A percentile compares a stretch with the other conserved stretches of the same genome.
Evolutionary conservation across 2,329 filamentous ascomycete genomes (phyloP).

Genomic region (Sporothrix globosa): DNA sequence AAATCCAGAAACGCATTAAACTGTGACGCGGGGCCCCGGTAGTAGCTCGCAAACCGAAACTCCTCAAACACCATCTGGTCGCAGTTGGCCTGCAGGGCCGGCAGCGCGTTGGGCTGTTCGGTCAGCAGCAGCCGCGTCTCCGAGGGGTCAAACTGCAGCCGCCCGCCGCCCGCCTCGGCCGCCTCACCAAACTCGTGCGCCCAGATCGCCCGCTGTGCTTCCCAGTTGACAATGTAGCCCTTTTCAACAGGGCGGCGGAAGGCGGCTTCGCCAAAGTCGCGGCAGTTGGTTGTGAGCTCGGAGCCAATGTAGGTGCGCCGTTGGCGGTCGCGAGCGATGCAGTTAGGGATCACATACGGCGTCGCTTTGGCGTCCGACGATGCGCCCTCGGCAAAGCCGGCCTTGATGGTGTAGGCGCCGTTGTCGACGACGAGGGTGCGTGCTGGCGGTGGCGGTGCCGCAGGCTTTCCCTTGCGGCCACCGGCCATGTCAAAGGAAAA

Average conservation of each 20-base stretch:
- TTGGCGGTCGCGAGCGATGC: conserved; percentile 80
- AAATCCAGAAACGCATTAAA: conserved; percentile 80
- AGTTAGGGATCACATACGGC: conserved; percentile 83
- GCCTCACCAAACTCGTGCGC: conserved; percentile 73
- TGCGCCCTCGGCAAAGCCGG: conserved; percentile 65
- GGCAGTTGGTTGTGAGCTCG: conserved; percentile 71
- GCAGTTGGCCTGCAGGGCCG: conserved; percentile 80
- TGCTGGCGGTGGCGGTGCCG: conserved; percentile 57
- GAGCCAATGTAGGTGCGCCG: conserved; percentile 78
- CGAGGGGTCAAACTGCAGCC: conserved; percentile 70
- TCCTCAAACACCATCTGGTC: conserved; percentile 98
- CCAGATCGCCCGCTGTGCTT: conserved; percentile 94
- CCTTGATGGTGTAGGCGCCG: conserved; percentile 88
- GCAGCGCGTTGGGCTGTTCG: conserved; percentile 82
- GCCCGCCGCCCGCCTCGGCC: conserved; percentile 33
- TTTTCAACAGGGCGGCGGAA: conserved; percentile 92
- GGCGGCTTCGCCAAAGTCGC: conserved; percentile 84
- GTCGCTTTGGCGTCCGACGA: conserved; percentile 40
- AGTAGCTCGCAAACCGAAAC: conserved; percentile 88
- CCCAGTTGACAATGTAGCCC: conserved; percentile 95
- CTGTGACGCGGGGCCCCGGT: conserved; percentile 69
- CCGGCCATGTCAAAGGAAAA: conserved; percentile 46
- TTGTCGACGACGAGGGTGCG: conserved; percentile 90
- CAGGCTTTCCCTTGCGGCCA: conserved; percentile 53
- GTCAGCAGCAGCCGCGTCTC: conserved; percentile 84